Evolutionary conservation across 768 basidiomycete species (phyloP).

Genomic region (Collybiopsis confluens): DNA sequence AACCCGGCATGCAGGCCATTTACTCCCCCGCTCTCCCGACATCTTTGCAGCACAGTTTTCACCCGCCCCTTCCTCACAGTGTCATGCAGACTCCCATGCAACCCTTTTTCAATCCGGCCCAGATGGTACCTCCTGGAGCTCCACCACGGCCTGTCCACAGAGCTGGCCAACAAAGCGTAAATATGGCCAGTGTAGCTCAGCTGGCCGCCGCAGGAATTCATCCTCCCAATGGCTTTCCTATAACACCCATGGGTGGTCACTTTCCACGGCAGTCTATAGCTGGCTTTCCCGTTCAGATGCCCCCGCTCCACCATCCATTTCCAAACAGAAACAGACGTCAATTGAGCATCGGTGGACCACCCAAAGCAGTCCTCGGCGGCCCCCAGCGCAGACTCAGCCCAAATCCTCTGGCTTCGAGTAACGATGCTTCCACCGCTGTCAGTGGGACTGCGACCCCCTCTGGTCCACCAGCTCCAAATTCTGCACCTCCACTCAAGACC

Average conservation of each 20-base stretch:
- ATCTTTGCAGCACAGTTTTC: slow-evolving; percentile 52
- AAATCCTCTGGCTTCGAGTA: slow-evolving; percentile 29
- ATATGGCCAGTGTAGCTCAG: slow-evolving; percentile 54
- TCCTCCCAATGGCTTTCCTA: slow-evolving; percentile 49
- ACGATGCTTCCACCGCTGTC: background rate
- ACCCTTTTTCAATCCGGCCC: slow-evolving; percentile 49
- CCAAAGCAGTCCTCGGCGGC: slow-evolving; percentile 80
- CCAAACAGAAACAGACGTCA: slow-evolving; percentile 62
- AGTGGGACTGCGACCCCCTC: slow-evolving; percentile 21
- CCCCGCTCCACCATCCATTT: slow-evolving; percentile 36
- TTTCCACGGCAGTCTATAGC: slow-evolving; percentile 49
- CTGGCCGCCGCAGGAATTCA: slow-evolving; percentile 57
- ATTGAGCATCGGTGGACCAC: slow-evolving; percentile 81
- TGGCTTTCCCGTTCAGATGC: slow-evolving; percentile 24
- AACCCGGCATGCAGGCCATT: slow-evolving; percentile 45
- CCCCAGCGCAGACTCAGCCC: slow-evolving; percentile 76
- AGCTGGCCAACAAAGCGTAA: slow-evolving; percentile 44
- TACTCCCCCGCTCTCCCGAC: slow-evolving; percentile 68
- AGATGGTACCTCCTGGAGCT: slow-evolving; percentile 37
- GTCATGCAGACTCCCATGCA: slow-evolving; percentile 74
- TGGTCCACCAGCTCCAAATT: background rate
- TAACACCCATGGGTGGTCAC: slow-evolving; percentile 57
- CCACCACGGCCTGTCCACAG: slow-evolving; percentile 46
- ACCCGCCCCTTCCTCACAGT: slow-evolving; percentile 44
- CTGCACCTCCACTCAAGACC: slow-evolving; percentile 34